Conservation (phyloP, 805 yeast species). For the Cyberlindnera lachancei region DNA sequence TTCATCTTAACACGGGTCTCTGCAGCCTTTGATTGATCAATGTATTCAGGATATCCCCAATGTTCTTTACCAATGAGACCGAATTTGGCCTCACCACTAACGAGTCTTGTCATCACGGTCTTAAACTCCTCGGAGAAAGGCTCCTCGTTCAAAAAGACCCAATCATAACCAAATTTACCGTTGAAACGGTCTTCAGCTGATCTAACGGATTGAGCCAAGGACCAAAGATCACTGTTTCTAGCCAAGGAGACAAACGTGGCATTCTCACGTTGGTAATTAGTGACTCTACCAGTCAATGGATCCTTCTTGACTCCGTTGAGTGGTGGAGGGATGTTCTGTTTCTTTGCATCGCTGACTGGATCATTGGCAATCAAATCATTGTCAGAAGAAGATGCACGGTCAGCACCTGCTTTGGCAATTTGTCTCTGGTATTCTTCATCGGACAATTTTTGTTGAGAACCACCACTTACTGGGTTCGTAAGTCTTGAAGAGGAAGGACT, state of each 20-base stretch:
- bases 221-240: constrained; percentile 63
- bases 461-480: too few species aligned
- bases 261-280: constrained; percentile 36
- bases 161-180: constrained; percentile 72
- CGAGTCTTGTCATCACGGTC: constrained; percentile 50
- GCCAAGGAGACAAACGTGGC: constrained; percentile 82
- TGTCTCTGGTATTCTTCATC: too few species aligned
- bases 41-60: constrained; percentile 84
- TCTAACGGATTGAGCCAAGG: constrained; percentile 56
- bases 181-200: constrained; percentile 89
- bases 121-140: constrained; percentile 49
- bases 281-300: constrained; percentile 1
- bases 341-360: too few species aligned
- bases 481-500: too few species aligned
- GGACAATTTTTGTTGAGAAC: too few species aligned
- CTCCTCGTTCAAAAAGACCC: constrained; percentile 92
- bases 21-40: constrained; percentile 64
- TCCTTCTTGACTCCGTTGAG: constrained; percentile 1
- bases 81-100: constrained; percentile 70
- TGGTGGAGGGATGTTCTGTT: too few species aligned
- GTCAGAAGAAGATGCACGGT: too few species aligned
- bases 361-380: too few species aligned
- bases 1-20: constrained; percentile 45
- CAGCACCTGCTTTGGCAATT: too few species aligned
- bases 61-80: constrained; percentile 79